Percentiles rank a stretch among this genome's conserved stretches.
Evolutionary conservation across 768 basidiomycete genomes (phyloP).

Genomic region (Nidula microcarpa): DNA sequence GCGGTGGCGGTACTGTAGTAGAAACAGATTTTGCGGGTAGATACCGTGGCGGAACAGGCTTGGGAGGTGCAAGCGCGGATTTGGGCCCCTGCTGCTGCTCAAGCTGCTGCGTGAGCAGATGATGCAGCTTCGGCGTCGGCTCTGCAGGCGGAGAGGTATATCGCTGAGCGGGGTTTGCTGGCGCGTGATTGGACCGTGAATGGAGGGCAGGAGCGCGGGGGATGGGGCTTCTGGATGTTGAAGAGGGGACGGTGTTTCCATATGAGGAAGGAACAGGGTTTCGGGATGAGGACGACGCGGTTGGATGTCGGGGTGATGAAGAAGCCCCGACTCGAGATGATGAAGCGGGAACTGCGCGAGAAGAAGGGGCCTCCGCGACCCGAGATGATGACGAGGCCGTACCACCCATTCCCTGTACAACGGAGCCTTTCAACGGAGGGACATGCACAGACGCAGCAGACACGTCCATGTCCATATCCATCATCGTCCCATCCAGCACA

Average conservation of each 20-base stretch:
- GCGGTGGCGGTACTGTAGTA: slow-evolving; percentile 1
- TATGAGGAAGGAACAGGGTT: neutral
- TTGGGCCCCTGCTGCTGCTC: neutral
- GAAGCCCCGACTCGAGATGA: neutral
- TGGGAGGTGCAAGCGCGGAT: neutral
- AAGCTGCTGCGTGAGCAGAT: neutral
- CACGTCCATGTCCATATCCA: neutral
- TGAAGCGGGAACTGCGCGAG: neutral
- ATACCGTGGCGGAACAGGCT: slow-evolving; percentile 5
- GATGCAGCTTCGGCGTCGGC: neutral
- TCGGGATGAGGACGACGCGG: neutral
- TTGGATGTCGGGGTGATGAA: neutral
- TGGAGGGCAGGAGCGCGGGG: neutral
- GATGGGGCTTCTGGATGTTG: neutral
- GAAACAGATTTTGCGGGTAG: slow-evolving; percentile 5
- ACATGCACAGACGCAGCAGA: neutral
- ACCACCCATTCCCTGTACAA: neutral
- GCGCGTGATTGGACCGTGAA: neutral
- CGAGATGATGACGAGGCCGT: neutral
- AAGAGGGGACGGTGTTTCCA: neutral
- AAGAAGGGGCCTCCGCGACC: neutral
- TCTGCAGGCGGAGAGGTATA: neutral
- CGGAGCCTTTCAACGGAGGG: neutral
- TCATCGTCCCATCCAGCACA: neutral
- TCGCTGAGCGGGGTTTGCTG: neutral